Percentiles rank a stretch among this genome's conserved stretches.
Evolutionary conservation across 768 basidiomycete species (phyloP).

Genomic region (Rhodosporidiobolus sp.): DNA sequence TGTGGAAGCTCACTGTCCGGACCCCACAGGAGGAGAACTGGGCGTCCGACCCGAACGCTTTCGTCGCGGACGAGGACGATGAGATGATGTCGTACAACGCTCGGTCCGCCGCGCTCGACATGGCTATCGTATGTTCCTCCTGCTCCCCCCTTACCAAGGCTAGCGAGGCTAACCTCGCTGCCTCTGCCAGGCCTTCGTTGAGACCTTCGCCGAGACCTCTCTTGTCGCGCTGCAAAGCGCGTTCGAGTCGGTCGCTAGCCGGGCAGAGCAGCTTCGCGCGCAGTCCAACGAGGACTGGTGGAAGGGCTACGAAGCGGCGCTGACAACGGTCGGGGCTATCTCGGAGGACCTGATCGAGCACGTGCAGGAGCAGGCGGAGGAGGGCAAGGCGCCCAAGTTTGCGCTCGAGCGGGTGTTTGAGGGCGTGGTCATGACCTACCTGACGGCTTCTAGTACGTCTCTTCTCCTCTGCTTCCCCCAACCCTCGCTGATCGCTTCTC

Average conservation of each 20-base stretch:
- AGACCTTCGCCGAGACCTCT: conserved; percentile 24
- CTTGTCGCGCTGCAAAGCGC: conserved; percentile 30
- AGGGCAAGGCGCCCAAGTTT: conserved; percentile 63
- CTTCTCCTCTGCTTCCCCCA: too few species aligned
- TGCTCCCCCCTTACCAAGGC: neutral
- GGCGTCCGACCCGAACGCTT: conserved; percentile 82
- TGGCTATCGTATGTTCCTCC: conserved; percentile 62
- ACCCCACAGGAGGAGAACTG: conserved; percentile 86
- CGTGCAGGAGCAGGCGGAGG: conserved; percentile 69
- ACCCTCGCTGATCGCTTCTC: neutral
- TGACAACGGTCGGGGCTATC: conserved; percentile 62
- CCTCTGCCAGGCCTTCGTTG: conserved; percentile 15
- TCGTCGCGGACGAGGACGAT: conserved; percentile 92
- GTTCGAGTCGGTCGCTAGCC: conserved; percentile 15
- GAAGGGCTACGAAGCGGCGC: conserved; percentile 78
- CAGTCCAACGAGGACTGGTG: conserved; percentile 53
- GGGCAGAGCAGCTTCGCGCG: conserved; percentile 15
- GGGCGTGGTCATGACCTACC: conserved; percentile 71
- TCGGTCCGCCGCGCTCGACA: conserved; percentile 77
- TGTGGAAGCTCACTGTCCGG: conserved; percentile 7
- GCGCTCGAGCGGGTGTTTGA: conserved; percentile 74
- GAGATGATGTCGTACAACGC: conserved; percentile 77
- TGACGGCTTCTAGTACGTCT: conserved; percentile 65
- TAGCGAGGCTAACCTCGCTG: neutral
- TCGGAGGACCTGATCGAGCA: conserved; percentile 71